A percentile compares a stretch with the other conserved stretches of the same genome.
phyloP scores from a whole-genome alignment of 345 rosid species.

The Euphorbia lathyris region DNA sequence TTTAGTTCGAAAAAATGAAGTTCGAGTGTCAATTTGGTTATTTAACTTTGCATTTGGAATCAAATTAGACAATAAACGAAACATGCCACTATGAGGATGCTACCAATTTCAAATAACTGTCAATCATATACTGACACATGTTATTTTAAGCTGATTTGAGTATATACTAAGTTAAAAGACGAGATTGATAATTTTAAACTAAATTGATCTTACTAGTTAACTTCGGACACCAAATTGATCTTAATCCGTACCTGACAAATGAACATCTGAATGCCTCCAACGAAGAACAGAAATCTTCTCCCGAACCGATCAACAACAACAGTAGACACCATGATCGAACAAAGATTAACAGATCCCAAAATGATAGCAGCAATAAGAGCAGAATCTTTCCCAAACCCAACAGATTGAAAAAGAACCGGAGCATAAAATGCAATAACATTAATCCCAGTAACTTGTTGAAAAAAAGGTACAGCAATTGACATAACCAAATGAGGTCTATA shows the following conservation, averaged over 20 bases:
- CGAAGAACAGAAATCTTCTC: constrained; percentile 62
- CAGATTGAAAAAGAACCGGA: constrained; percentile 67
- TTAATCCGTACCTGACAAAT: constrained; percentile 47
- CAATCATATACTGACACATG: too few species aligned
- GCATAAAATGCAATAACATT: constrained; percentile 80
- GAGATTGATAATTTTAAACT: too few species aligned
- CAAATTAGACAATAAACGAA: too few species aligned
- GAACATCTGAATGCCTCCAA: constrained; percentile 66
- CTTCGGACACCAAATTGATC: too few species aligned
- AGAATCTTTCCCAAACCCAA: constrained; percentile 66
- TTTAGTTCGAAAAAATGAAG: too few species aligned
- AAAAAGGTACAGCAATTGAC: constrained; percentile 65
- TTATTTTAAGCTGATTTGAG: too few species aligned
- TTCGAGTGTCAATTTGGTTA: too few species aligned
- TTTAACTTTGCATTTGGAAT: too few species aligned
- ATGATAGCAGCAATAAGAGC: constrained; percentile 63
- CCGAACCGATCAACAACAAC: constrained; percentile 67
- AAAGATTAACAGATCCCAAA: constrained; percentile 66
- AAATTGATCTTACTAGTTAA: too few species aligned
- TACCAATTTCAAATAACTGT: too few species aligned
- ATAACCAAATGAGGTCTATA: constrained; percentile 71
- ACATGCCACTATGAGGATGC: too few species aligned
- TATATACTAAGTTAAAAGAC: too few species aligned
- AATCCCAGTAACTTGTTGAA: constrained; percentile 78
- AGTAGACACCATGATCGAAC: constrained; percentile 54